Evolutionary conservation across 148 eudicot species (phyloP).

Genomic region (Suaeda aralocaspica): DNA sequence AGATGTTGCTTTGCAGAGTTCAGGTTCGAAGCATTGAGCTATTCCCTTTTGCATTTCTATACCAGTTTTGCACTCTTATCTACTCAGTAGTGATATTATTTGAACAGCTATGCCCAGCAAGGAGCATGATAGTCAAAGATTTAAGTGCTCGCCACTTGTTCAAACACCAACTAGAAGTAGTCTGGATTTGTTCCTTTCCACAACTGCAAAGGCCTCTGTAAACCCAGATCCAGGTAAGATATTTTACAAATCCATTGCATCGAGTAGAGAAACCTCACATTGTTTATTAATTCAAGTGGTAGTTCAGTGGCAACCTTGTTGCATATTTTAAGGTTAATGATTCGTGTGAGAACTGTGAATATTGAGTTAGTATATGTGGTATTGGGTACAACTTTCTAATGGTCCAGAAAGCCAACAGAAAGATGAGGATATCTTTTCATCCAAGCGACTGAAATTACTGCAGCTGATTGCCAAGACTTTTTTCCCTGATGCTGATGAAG

Average conservation of each 20-base stretch:
- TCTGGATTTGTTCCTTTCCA: slow-evolving; percentile 28
- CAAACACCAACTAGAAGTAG: slow-evolving; percentile 29
- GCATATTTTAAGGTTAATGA: not conserved
- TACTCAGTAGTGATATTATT: not conserved
- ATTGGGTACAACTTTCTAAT: slow-evolving; percentile 1
- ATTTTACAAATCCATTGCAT: not conserved
- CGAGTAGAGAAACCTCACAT: not conserved
- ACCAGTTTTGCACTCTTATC: not conserved
- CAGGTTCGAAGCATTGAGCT: slow-evolving; percentile 22
- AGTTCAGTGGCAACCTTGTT: not conserved
- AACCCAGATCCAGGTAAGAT: slow-evolving; percentile 45
- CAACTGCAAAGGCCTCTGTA: slow-evolving; percentile 28
- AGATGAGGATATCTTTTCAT: slow-evolving; percentile 53
- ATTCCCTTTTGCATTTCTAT: not conserved
- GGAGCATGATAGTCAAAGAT: slow-evolving; percentile 14
- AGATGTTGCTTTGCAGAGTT: slow-evolving; percentile 12
- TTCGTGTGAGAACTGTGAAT: not conserved
- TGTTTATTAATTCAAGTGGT: not conserved
- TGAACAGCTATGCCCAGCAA: slow-evolving; percentile 29
- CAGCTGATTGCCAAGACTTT: slow-evolving; percentile 45
- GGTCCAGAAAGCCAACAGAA: slow-evolving; percentile 35
- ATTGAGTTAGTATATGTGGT: not conserved
- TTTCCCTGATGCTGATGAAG: slow-evolving; percentile 36
- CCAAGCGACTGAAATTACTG: slow-evolving; percentile 52
- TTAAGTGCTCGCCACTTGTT: slow-evolving; percentile 22